A percentile compares a stretch with the other conserved stretches of the same genome.
Conservation (phyloP, 768 basidiomycete genomes). For the Leccinum rimulosum region DNA sequence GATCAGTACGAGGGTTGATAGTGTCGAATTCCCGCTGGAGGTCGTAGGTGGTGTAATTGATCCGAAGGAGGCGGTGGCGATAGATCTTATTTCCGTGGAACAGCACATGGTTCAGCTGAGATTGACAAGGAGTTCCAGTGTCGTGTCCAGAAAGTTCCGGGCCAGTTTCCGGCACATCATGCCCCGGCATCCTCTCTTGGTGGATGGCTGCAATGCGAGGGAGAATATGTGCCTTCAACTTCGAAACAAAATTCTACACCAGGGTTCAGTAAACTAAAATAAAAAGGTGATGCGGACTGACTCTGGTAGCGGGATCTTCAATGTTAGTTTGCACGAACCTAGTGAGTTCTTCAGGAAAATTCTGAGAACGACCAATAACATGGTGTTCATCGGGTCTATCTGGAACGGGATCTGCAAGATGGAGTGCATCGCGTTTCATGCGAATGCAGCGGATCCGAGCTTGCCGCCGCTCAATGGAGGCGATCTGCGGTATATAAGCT, state of each 20-base stretch:
- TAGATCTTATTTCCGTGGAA: too few relatives aligned
- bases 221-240: background rate
- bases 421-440: background rate
- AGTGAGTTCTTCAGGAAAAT: background rate
- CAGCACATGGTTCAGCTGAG: too few relatives aligned
- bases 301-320: background rate
- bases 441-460: background rate
- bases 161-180: too few relatives aligned
- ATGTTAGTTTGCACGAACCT: background rate
- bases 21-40: too few relatives aligned
- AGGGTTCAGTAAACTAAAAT: background rate
- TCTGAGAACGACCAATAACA: background rate
- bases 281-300: background rate
- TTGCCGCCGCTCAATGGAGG: background rate
- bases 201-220: conserved; percentile 7
- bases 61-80: too few relatives aligned
- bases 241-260: background rate
- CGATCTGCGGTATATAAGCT: background rate
- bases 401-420: background rate
- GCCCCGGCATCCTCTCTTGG: too few relatives aligned
- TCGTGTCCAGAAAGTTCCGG: too few relatives aligned
- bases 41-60: too few relatives aligned
- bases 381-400: background rate
- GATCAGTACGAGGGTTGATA: too few relatives aligned
- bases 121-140: too few relatives aligned